phyloP scores from a whole-genome alignment of 805 yeast genomes.

The Ogataea corticis region DNA sequence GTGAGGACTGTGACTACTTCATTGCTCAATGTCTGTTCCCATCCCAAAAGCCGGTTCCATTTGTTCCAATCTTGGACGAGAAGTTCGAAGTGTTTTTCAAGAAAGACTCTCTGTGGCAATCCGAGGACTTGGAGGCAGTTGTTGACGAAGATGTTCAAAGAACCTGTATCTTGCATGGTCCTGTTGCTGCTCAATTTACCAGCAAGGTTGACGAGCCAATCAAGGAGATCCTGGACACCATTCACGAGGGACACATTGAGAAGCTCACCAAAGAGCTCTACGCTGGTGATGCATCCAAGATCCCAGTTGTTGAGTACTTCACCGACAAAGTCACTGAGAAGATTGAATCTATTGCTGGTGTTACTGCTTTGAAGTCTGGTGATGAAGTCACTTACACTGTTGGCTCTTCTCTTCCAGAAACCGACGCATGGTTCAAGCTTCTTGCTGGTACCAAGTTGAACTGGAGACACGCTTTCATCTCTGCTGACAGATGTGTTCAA shows the following conservation, averaged over 20 bases:
- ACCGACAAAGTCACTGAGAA: slow-evolving; percentile 59
- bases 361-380: slow-evolving; percentile 34
- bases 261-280: slow-evolving; percentile 69
- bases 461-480: slow-evolving; percentile 92
- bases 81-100: slow-evolving; percentile 95
- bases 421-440: slow-evolving; percentile 68
- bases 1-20: slow-evolving; percentile 94
- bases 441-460: slow-evolving; percentile 76
- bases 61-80: slow-evolving; percentile 92
- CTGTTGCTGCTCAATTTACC: slow-evolving; percentile 95
- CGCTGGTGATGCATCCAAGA: slow-evolving; percentile 62
- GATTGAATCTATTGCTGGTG: slow-evolving; percentile 40
- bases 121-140: slow-evolving; percentile 94
- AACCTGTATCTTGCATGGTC: slow-evolving; percentile 99
- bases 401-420: slow-evolving; percentile 35
- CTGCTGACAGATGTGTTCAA: slow-evolving; percentile 80
- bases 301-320: slow-evolving; percentile 90
- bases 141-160: slow-evolving; percentile 95
- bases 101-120: slow-evolving; percentile 99
- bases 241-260: slow-evolving; percentile 87
- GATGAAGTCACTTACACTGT: slow-evolving; percentile 39
- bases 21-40: slow-evolving; percentile 81
- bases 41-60: slow-evolving; percentile 94
- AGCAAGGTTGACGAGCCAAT: slow-evolving; percentile 89
- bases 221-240: slow-evolving; percentile 80